Evolutionary conservation across 2,329 filamentous ascomycete genomes (phyloP).

Genomic region (Aspergillus udagawae): DNA sequence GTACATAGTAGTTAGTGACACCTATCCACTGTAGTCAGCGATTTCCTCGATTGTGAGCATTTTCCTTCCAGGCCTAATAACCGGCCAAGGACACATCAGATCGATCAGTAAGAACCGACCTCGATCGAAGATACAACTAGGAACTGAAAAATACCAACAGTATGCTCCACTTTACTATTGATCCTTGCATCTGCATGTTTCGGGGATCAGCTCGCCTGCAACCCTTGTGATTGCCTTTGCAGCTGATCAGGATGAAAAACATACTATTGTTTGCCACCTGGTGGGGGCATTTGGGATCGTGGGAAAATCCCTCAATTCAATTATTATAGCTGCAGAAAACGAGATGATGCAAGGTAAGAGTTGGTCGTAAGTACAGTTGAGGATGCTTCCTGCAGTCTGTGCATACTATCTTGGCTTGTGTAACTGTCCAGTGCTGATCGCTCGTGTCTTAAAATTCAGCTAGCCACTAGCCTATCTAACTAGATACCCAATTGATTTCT

Average conservation of each 20-base stretch:
- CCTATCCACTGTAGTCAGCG: neutral
- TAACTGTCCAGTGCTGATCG: neutral
- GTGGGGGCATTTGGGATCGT: neutral
- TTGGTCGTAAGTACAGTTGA: neutral
- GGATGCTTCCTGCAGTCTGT: neutral
- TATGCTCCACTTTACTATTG: neutral
- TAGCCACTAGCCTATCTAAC: neutral
- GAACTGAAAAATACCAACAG: neutral
- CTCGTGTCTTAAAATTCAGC: neutral
- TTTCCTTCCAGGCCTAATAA: neutral
- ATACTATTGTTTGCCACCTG: neutral
- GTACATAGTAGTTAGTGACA: neutral
- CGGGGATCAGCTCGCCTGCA: neutral
- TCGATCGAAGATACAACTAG: neutral
- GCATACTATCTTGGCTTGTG: neutral
- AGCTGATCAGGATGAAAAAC: neutral
- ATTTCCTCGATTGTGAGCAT: neutral
- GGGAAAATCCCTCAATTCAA: neutral
- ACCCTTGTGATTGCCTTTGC: neutral
- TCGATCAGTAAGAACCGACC: neutral
- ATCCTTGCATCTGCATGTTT: neutral
- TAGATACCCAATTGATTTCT: neutral
- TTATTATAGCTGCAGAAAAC: neutral
- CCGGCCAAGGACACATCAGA: neutral
- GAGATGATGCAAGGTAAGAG: neutral